These are phyloP conservation scores for Cardiosporidium cionae DNA, from an alignment of 169 alveolate species.

Conservation along the genomic window DNA sequence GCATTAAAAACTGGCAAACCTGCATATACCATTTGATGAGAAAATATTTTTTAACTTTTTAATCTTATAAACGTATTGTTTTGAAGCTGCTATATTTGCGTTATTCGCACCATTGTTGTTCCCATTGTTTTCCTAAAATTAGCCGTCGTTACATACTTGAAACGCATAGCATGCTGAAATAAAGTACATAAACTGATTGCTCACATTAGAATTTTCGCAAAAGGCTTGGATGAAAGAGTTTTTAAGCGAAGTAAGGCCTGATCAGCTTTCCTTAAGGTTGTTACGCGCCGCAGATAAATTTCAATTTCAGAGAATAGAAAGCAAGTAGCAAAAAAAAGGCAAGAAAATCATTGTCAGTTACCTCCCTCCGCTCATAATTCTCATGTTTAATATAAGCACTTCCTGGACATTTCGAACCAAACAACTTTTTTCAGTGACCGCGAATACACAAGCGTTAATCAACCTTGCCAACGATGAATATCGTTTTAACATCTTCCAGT, in stretches of 20 bases:
- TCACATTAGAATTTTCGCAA: constrained; percentile 18
- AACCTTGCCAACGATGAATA: background rate
- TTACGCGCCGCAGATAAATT: constrained; percentile 26
- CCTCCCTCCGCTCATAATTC: constrained; percentile 31
- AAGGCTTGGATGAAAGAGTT: constrained; percentile 15
- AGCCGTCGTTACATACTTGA: background rate
- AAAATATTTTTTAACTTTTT: too few relatives aligned
- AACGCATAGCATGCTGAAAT: background rate
- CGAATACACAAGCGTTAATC: background rate
- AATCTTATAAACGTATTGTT: too few relatives aligned
- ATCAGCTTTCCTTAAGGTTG: constrained; percentile 17
- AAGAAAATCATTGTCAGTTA: background rate
- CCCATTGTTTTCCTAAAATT: constrained; percentile 5
- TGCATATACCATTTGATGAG: too few relatives aligned
- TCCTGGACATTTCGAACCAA: background rate
- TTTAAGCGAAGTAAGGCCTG: constrained; percentile 21
- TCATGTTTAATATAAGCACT: constrained; percentile 5
- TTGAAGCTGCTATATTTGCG: too few relatives aligned
- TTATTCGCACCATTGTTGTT: background rate
- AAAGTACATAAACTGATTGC: background rate
- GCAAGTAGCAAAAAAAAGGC: background rate
- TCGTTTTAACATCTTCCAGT: constrained; percentile 2
- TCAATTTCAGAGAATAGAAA: too few relatives aligned
- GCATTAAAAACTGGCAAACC: constrained; percentile 7
- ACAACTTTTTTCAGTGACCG: background rate